Conservation (phyloP, 2,329 filamentous ascomycete genomes). For the Talaromyces pinophilus region DNA sequence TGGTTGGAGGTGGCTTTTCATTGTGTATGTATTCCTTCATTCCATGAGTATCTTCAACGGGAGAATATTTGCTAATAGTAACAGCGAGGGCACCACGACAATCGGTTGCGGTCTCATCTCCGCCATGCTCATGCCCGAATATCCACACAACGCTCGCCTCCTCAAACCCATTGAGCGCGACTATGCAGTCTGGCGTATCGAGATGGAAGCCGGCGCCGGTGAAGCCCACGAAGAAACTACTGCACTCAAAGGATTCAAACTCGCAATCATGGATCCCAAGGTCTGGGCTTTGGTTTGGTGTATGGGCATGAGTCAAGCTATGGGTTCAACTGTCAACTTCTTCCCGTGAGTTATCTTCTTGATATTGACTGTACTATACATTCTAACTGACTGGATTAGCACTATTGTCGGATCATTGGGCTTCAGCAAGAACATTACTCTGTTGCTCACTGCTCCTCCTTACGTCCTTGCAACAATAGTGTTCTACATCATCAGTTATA, state of each 20-base stretch:
- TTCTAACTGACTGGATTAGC: background rate
- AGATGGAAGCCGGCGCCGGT: slow-evolving; percentile 38
- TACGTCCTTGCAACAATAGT: background rate
- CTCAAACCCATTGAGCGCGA: slow-evolving; percentile 40
- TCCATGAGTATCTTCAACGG: background rate
- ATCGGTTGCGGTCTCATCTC: slow-evolving; percentile 50
- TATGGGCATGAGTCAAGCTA: slow-evolving; percentile 44
- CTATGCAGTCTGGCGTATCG: slow-evolving; percentile 45
- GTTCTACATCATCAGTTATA: slow-evolving; percentile 2
- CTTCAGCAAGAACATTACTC: background rate
- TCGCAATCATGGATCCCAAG: slow-evolving; percentile 41
- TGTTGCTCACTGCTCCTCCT: background rate
- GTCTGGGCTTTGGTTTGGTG: slow-evolving; percentile 42
- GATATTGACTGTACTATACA: background rate
- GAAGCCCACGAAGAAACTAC: slow-evolving; percentile 41
- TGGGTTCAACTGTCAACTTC: slow-evolving; percentile 35
- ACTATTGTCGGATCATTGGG: background rate
- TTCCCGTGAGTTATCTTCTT: slow-evolving; percentile 31
- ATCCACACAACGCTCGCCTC: slow-evolving; percentile 43
- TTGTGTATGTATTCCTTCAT: slow-evolving; percentile 27
- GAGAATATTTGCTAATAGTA: background rate
- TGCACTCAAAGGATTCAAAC: slow-evolving; percentile 28
- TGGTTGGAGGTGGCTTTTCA: slow-evolving; percentile 54
- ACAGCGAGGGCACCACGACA: slow-evolving; percentile 43
- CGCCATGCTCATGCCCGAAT: slow-evolving; percentile 63